phyloP scores from a whole-genome alignment of 2,329 filamentous ascomycete genomes.

The Raffaelea deltoideospora region DNA sequence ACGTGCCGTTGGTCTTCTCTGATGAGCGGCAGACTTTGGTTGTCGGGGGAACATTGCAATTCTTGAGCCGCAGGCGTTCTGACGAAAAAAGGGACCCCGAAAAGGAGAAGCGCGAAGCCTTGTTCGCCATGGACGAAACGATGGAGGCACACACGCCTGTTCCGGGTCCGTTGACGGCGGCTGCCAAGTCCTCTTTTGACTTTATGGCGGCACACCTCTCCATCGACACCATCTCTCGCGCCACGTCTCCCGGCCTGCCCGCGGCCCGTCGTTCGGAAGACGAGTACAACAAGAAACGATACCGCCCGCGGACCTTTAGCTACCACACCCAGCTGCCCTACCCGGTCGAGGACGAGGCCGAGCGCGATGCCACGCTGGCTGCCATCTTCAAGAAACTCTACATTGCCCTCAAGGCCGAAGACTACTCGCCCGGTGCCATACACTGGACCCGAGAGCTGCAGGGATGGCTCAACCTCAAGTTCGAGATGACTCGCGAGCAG shows the following conservation, averaged over 20 bases:
- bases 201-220: slow-evolving; percentile 25
- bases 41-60: no score
- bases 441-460: slow-evolving; percentile 96
- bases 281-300: slow-evolving; percentile 45
- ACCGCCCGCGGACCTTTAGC: slow-evolving; percentile 79
- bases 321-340: slow-evolving; percentile 90
- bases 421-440: slow-evolving; percentile 83
- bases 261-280: slow-evolving; percentile 31
- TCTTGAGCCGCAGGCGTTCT: no score
- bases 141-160: slow-evolving; percentile 10
- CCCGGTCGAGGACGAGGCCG: slow-evolving; percentile 61
- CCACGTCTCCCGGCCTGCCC: slow-evolving; percentile 64
- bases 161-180: slow-evolving; percentile 20
- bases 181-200: slow-evolving; percentile 19
- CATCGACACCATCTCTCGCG: slow-evolving; percentile 62
- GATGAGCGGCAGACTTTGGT: no score
- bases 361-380: slow-evolving; percentile 63
- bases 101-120: no score
- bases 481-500: slow-evolving; percentile 78
- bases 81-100: no score
- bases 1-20: no score
- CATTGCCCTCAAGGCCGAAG: slow-evolving; percentile 77
- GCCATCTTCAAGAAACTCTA: slow-evolving; percentile 91
- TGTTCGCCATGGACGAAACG: slow-evolving; percentile 22
- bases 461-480: slow-evolving; percentile 92